Conservation (phyloP, 2,329 filamentous ascomycete genomes). For the Didymellaceae sp. region DNA sequence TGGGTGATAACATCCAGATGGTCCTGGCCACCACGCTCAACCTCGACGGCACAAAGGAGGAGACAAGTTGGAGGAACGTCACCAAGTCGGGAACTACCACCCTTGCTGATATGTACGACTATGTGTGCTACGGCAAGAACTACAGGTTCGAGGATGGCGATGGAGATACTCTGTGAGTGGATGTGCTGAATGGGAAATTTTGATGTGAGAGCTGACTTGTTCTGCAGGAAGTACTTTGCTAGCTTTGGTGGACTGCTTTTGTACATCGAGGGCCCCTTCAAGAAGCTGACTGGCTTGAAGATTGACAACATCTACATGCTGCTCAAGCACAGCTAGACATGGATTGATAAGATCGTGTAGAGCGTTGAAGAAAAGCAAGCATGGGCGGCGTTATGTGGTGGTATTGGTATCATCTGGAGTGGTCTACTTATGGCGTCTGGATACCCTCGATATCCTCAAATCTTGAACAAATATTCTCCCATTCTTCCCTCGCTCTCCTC, state of each 20-base stretch:
- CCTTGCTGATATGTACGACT: slow-evolving; percentile 81
- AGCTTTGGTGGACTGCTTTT: slow-evolving; percentile 93
- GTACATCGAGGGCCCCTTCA: slow-evolving; percentile 90
- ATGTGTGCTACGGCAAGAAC: slow-evolving; percentile 87
- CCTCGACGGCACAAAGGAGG: slow-evolving; percentile 74
- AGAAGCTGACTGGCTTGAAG: slow-evolving; percentile 88
- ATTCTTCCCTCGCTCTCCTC: too few relatives aligned
- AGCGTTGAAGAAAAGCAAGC: slow-evolving; percentile 23
- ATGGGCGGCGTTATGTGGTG: slow-evolving; percentile 44
- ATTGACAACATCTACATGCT: slow-evolving; percentile 95
- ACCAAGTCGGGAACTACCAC: slow-evolving; percentile 59
- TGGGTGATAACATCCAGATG: slow-evolving; percentile 79
- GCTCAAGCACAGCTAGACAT: slow-evolving; percentile 75
- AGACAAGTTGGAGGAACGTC: slow-evolving; percentile 69
- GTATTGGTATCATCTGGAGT: slow-evolving; percentile 38
- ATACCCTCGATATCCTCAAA: slow-evolving; percentile 38
- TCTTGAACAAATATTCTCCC: slow-evolving; percentile 13
- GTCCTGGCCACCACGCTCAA: slow-evolving; percentile 84
- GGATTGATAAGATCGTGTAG: background rate
- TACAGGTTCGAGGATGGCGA: slow-evolving; percentile 87
- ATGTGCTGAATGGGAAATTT: background rate
- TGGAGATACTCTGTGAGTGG: slow-evolving; percentile 81
- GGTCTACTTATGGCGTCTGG: slow-evolving; percentile 38
- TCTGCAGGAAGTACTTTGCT: slow-evolving; percentile 82
- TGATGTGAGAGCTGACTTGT: slow-evolving; percentile 32